Evolutionary conservation across 176 grass and related monocot species (phyloP).

Genomic region (Phoenix dactylifera): DNA sequence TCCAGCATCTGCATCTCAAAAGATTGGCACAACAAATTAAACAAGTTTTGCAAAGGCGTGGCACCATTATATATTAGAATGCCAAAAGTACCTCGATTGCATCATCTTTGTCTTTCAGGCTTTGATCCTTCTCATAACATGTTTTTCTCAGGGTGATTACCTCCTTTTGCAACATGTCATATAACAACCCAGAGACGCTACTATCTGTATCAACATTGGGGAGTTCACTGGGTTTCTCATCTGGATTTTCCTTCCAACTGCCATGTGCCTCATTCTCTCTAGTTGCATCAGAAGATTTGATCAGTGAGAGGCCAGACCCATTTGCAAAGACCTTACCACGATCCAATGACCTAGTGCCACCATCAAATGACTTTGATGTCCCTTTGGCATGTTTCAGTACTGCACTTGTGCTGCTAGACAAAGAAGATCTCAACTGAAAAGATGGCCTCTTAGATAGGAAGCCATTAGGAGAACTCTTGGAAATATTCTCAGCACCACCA

Average conservation of each 20-base stretch:
- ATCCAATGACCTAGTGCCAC: constrained; percentile 55
- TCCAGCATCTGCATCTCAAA: constrained; percentile 59
- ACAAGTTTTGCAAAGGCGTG: not conserved
- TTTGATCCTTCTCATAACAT: constrained; percentile 82
- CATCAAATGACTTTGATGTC: constrained; percentile 87
- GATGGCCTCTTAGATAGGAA: constrained; percentile 63
- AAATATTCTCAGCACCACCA: constrained; percentile 51
- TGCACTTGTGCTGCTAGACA: constrained; percentile 52
- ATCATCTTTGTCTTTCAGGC: constrained; percentile 91
- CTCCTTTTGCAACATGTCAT: constrained; percentile 95
- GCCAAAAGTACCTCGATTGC: constrained; percentile 62
- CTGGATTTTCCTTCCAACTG: constrained; percentile 26
- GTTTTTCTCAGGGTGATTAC: constrained; percentile 75
- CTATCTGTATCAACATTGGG: constrained; percentile 41
- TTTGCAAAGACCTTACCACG: constrained; percentile 50
- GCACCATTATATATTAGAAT: not conserved
- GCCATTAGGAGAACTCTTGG: constrained; percentile 49
- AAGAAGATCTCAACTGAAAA: constrained; percentile 76
- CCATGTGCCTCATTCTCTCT: constrained; percentile 49
- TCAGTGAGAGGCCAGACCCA: constrained; percentile 36
- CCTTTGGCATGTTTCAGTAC: constrained; percentile 92
- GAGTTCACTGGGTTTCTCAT: constrained; percentile 46
- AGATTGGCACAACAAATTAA: constrained; percentile 4
- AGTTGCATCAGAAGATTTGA: constrained; percentile 49
- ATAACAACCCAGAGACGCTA: constrained; percentile 66